phyloP scores from a whole-genome alignment of 176 grass and related monocot genomes.

The Luzula sylvatica region DNA sequence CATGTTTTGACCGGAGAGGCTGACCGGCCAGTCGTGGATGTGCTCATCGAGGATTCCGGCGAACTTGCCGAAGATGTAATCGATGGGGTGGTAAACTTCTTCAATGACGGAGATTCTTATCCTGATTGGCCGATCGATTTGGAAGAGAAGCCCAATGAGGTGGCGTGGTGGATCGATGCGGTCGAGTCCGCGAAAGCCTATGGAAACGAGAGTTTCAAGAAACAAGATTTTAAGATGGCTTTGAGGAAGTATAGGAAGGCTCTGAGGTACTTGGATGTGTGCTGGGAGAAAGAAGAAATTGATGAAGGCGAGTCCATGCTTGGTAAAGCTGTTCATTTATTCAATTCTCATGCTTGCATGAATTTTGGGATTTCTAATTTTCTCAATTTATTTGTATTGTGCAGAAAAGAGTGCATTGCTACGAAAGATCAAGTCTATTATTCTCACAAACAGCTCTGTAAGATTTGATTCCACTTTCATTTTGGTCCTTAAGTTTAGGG shows the following conservation, averaged over 20 bases:
- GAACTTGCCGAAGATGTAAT: constrained; percentile 66
- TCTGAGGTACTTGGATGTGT: constrained; percentile 85
- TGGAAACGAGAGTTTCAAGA: constrained; percentile 90
- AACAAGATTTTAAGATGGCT: constrained; percentile 87
- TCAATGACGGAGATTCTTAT: constrained; percentile 78
- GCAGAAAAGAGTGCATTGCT: constrained; percentile 69
- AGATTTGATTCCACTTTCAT: constrained; percentile 33
- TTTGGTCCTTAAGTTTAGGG: constrained; percentile 5
- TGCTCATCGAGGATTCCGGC: constrained; percentile 62
- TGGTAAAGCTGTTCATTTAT: background rate
- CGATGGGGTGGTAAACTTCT: constrained; percentile 71
- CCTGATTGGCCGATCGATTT: constrained; percentile 92
- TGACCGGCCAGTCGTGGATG: constrained; percentile 43
- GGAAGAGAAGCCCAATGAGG: constrained; percentile 61
- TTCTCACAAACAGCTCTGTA: constrained; percentile 98
- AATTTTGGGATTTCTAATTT: constrained; percentile 10
- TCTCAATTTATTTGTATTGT: constrained; percentile 27
- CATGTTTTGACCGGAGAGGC: constrained; percentile 51
- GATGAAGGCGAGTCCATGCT: constrained; percentile 57
- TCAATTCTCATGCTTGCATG: background rate
- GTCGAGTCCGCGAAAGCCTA: constrained; percentile 72
- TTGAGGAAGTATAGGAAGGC: constrained; percentile 95
- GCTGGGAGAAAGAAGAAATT: constrained; percentile 99
- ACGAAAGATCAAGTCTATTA: constrained; percentile 83
- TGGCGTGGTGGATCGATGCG: constrained; percentile 81